Percentiles rank a stretch among this genome's conserved stretches.
Evolutionary conservation across 345 rosid genomes (phyloP).

Genomic region (Gossypioides kirkii): DNA sequence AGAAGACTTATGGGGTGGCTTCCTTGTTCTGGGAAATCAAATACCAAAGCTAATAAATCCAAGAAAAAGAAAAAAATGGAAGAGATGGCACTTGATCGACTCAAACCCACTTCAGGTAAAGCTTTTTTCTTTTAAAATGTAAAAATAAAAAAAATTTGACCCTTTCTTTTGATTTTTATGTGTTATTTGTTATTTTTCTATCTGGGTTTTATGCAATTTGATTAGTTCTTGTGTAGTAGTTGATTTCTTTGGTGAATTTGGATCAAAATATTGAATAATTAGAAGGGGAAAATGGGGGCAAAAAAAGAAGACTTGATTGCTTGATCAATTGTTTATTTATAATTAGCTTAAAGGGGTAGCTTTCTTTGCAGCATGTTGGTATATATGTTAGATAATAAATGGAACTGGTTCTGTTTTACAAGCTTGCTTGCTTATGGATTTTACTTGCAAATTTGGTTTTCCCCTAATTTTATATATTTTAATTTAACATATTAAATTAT

Average conservation of each 20-base stretch:
- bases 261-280: neutral
- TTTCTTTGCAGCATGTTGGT: neutral
- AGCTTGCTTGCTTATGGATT: neutral
- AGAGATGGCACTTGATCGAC: slow-evolving; percentile 31
- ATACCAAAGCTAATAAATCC: slow-evolving; percentile 24
- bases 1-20: slow-evolving; percentile 58
- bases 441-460: neutral
- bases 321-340: neutral
- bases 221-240: neutral
- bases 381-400: neutral
- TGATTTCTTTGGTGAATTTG: neutral
- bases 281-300: too few relatives aligned
- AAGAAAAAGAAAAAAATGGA: slow-evolving; percentile 36
- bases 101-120: slow-evolving; percentile 37
- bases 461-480: too few relatives aligned
- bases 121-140: neutral
- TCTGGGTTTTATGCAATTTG: neutral
- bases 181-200: neutral
- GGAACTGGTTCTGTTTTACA: neutral
- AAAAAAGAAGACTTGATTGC: too few relatives aligned
- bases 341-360: too few relatives aligned
- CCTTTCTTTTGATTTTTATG: neutral
- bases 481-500: too few relatives aligned
- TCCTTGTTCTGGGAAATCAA: slow-evolving; percentile 64
- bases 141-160: neutral